A percentile compares a stretch with the other conserved stretches of the same genome.
Evolutionary conservation across 139 green algal species (phyloP).

Genomic region (Ettlia oleoabundans): DNA sequence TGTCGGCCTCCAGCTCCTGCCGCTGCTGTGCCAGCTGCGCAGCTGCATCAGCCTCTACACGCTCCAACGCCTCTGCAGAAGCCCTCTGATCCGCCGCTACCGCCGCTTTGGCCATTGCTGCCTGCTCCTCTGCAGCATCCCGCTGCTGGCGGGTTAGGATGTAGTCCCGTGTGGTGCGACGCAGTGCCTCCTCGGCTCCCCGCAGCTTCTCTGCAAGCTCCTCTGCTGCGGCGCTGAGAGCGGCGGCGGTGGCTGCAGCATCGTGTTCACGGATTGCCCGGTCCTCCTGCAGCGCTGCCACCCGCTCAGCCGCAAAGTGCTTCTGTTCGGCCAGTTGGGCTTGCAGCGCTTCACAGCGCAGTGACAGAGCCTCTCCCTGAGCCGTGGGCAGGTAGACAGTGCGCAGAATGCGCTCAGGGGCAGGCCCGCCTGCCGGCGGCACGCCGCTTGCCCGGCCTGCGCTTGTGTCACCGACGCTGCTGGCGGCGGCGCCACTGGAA

Average conservation of each 20-base stretch:
- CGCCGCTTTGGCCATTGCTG: not conserved
- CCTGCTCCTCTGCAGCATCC: slow-evolving; percentile 16
- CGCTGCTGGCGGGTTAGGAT: slow-evolving; percentile 64
- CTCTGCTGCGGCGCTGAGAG: slow-evolving; percentile 47
- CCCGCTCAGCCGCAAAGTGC: slow-evolving; percentile 76
- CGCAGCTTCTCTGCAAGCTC: slow-evolving; percentile 58
- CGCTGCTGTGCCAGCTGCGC: slow-evolving; percentile 18
- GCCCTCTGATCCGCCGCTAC: slow-evolving; percentile 26
- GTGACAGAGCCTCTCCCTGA: slow-evolving; percentile 72
- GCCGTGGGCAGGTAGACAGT: slow-evolving; percentile 72
- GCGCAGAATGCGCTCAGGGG: slow-evolving; percentile 55
- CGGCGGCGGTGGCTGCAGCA: slow-evolving; percentile 58
- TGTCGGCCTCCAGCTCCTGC: slow-evolving; percentile 6
- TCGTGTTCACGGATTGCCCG: slow-evolving; percentile 76
- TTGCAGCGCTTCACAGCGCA: slow-evolving; percentile 83
- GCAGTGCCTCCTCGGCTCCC: slow-evolving; percentile 74
- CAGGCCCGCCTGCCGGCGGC: not conserved
- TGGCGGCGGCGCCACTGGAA: not conserved
- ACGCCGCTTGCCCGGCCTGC: not conserved
- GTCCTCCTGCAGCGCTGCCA: slow-evolving; percentile 81
- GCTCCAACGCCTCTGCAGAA: slow-evolving; percentile 46
- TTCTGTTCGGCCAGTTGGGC: slow-evolving; percentile 87
- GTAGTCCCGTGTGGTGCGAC: slow-evolving; percentile 78
- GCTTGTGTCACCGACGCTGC: not conserved
- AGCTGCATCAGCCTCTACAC: slow-evolving; percentile 38